phyloP scores from a whole-genome alignment of 352 stramenopile species.

The Aphanomyces astaci region DNA sequence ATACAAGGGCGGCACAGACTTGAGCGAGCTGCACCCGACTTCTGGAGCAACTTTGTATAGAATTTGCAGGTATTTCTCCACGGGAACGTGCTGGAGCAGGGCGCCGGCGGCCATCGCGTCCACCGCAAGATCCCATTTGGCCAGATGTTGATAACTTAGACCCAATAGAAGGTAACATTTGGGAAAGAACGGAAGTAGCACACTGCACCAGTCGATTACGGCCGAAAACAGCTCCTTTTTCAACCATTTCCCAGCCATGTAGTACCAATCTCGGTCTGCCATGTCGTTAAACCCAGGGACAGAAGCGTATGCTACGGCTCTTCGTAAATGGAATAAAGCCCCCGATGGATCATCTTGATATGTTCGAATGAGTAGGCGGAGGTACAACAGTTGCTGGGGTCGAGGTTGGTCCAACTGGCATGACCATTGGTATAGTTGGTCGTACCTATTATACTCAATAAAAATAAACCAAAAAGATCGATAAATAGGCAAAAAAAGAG shows the following conservation, averaged over 20 bases:
- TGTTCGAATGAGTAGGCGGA: constrained; percentile 5
- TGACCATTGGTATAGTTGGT: not conserved
- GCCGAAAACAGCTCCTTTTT: constrained; percentile 10
- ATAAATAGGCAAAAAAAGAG: not conserved
- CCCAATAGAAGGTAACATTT: constrained; percentile 9
- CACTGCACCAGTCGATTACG: not conserved
- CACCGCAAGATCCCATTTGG: not conserved
- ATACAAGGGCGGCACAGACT: not conserved
- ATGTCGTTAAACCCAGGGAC: not conserved
- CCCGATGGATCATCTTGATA: not conserved
- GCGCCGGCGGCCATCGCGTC: not conserved
- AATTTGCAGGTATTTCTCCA: constrained; percentile 10
- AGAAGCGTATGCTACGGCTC: not conserved
- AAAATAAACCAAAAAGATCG: not conserved
- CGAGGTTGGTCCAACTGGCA: not conserved
- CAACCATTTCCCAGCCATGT: constrained; percentile 14
- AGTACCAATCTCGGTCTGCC: not conserved
- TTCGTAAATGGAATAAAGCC: not conserved
- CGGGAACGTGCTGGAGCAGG: not conserved
- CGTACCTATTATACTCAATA: not conserved
- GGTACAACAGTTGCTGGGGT: constrained; percentile 1
- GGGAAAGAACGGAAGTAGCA: not conserved
- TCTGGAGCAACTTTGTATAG: not conserved
- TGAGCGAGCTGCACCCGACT: not conserved
- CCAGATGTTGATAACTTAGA: constrained; percentile 1